Evolutionary conservation across 169 alveolate genomes (phyloP).

Genomic region (Plasmodium falciparum): DNA sequence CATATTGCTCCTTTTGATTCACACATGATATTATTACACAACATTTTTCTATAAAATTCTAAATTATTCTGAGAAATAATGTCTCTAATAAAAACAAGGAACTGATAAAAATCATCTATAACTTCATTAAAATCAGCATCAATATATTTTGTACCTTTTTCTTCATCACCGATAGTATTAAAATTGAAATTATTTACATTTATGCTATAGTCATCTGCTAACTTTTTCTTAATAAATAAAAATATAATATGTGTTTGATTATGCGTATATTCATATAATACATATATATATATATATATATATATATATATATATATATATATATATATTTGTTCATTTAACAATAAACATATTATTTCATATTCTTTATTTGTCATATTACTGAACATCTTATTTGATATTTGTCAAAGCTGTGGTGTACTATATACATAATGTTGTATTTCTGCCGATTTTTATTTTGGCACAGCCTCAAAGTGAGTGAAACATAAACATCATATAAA

Average conservation of each 20-base stretch:
- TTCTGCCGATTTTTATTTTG: slow-evolving; percentile 36
- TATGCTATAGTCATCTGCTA: slow-evolving; percentile 65
- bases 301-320: not conserved
- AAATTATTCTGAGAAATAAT: slow-evolving; percentile 48
- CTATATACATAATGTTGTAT: slow-evolving; percentile 50
- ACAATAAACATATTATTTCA: slow-evolving; percentile 1
- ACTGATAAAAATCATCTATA: slow-evolving; percentile 60
- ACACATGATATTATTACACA: slow-evolving; percentile 54
- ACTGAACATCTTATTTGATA: slow-evolving; percentile 67
- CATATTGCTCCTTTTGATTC: slow-evolving; percentile 66
- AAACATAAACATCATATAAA: slow-evolving; percentile 47
- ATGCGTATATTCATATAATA: not conserved
- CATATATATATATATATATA: not conserved
- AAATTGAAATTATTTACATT: slow-evolving; percentile 53
- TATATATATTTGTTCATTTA: not conserved
- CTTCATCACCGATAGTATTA: slow-evolving; percentile 47
- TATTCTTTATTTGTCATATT: not conserved
- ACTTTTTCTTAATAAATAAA: slow-evolving; percentile 19
- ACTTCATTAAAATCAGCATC: slow-evolving; percentile 69
- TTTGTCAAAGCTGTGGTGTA: slow-evolving; percentile 45
- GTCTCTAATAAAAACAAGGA: slow-evolving; percentile 42
- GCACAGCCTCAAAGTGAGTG: slow-evolving; percentile 38
- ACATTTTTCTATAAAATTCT: slow-evolving; percentile 61
- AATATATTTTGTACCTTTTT: slow-evolving; percentile 60
- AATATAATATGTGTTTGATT: not conserved